phyloP scores from a whole-genome alignment of 495 filamentous ascomycete species.

The Xylaria telfairii region DNA sequence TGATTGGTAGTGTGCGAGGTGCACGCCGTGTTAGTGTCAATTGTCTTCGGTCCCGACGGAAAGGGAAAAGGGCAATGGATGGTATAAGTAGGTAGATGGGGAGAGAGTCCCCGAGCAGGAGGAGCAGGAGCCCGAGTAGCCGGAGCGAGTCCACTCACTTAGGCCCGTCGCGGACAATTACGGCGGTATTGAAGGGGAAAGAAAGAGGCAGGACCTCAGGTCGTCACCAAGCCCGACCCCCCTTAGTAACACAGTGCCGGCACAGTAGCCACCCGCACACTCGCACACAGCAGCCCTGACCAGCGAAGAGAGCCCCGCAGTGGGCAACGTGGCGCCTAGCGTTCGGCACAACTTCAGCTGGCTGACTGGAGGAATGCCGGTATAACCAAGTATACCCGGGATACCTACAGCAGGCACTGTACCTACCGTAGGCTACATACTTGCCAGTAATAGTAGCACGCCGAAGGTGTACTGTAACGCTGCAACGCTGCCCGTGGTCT shows the following conservation, averaged over 20 bases:
- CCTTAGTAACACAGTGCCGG: background rate
- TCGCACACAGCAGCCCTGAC: too few relatives aligned
- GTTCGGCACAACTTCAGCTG: constrained; percentile 15
- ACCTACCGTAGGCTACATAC: too few relatives aligned
- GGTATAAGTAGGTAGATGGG: too few relatives aligned
- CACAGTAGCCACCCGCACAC: background rate
- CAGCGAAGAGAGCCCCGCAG: background rate
- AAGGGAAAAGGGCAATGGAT: too few relatives aligned
- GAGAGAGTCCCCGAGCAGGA: too few relatives aligned
- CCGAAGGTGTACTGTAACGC: constrained; percentile 10
- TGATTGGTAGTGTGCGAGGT: background rate
- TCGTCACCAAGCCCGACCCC: background rate
- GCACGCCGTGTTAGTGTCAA: constrained; percentile 11
- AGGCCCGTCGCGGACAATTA: background rate
- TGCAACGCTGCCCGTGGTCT: too few relatives aligned
- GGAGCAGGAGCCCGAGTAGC: constrained; percentile 7
- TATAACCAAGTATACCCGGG: background rate
- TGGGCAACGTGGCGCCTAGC: constrained; percentile 18
- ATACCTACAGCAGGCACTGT: too few relatives aligned
- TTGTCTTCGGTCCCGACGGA: constrained; percentile 15
- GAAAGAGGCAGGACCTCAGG: background rate
- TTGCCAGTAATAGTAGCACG: background rate
- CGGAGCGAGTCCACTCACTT: constrained; percentile 13
- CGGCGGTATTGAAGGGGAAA: background rate
- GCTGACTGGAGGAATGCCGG: background rate